Base-by-base conservation (phyloP, 2,329 filamentous ascomycete species). In the Lojkania enalia region DNA sequence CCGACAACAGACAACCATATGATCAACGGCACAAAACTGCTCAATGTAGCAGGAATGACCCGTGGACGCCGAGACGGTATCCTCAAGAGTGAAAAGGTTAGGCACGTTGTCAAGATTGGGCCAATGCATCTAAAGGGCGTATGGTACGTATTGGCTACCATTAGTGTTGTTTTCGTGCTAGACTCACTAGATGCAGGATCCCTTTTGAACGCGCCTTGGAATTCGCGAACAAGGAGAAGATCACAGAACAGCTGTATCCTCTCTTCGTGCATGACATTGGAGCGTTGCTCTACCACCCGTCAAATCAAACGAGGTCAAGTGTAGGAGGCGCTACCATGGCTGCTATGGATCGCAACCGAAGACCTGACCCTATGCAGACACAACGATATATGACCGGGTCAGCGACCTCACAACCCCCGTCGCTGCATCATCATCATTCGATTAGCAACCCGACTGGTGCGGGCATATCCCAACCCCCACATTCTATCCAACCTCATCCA, bases 151-250 rank as follows among this genome's bases (percentile, higher is more conserved):
- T 25, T 20, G 16, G 6, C 12, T 20, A 13, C 9, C 23, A 12
- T 21, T 40, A 7, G 15, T 3, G 2, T 18, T 2, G 9, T 25
- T 3, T 23, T 19, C 41, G 11, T 25, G 9, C 35, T 13, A 30
- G 15, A 20, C 38, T 51, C 39, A 62, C 43, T 18, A 5, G 5
- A 4, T 7, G 14, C 58, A 96, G 91, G 91, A 99, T 99, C 63
- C 94, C 94, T 2, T 97, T 95, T 61, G 94, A 97, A 60, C 86
- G 94, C 55, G 94, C 94, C n/a, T 76, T 99, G 42, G 94, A 97
- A 62, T 97, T 99, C 68, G 94, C 94, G 55, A 99, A 99, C 77
- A 97, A 96, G 79, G 94, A 99, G 73, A 97, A 97, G 75, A 99
- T 97, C 54, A 97, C 94, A 0, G 92, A 97, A 72, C 77, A 91